A percentile compares a stretch with the other conserved stretches of the same genome.
Conservation (phyloP, 208 protist genomes). For the Crithidia thermophila region DNA sequence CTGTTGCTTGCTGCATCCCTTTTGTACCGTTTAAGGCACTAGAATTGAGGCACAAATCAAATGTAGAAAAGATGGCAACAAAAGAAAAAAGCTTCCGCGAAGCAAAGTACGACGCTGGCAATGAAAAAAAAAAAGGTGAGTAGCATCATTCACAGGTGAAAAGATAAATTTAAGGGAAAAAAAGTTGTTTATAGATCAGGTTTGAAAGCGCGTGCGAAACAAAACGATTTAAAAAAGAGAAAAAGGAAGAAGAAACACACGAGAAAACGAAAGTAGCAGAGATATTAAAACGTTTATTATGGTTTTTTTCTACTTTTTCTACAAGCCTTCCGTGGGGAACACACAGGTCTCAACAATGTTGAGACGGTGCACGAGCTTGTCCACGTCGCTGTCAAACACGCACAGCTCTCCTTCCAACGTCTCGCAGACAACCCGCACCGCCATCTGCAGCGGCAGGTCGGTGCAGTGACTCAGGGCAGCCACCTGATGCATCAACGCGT, state of each 20-base stretch:
- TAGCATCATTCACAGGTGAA: constrained; percentile 12
- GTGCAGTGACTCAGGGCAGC: constrained; percentile 29
- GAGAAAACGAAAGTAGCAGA: neutral
- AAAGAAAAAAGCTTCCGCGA: neutral
- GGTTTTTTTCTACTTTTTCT: neutral
- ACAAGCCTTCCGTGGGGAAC: neutral
- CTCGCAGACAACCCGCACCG: constrained; percentile 46
- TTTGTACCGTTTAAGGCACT: too few relatives aligned
- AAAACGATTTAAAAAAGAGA: neutral
- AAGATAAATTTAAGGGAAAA: too few relatives aligned
- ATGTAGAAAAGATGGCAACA: too few relatives aligned
- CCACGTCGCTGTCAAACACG: constrained; percentile 28
- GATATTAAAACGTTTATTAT: neutral
- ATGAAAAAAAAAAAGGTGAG: constrained; percentile 3
- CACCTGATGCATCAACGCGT: constrained; percentile 21
- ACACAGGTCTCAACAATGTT: constrained; percentile 24
- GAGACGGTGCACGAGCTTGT: constrained; percentile 35
- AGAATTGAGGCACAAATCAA: too few relatives aligned
- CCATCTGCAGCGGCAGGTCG: constrained; percentile 19
- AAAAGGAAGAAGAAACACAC: neutral
- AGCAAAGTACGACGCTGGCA: neutral
- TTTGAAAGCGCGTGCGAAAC: neutral
- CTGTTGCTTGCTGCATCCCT: too few relatives aligned
- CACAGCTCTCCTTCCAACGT: constrained; percentile 35
- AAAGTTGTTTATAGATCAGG: too few relatives aligned